These are phyloP conservation scores for Ceratocystis alfenasii DNA, from an alignment of 2,329 filamentous ascomycete species.

Conservation along the genomic window DNA sequence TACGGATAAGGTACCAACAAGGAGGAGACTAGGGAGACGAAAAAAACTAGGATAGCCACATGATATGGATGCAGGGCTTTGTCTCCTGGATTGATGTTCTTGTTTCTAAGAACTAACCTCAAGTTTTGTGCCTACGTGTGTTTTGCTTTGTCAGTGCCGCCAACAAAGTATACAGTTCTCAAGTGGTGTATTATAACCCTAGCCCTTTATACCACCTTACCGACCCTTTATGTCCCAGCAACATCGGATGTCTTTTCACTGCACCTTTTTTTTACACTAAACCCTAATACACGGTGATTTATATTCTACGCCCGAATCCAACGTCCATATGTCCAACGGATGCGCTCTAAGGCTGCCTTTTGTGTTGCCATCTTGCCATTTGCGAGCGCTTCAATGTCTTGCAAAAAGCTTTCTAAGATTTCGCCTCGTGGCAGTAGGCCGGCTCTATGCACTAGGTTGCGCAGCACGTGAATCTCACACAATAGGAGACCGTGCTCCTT, in stretches of 20 bases:
- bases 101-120: too few relatives aligned
- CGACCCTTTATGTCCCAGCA: too few relatives aligned
- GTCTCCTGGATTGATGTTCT: too few relatives aligned
- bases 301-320: conserved; percentile 42
- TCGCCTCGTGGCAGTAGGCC: conserved; percentile 55
- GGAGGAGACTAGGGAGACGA: too few relatives aligned
- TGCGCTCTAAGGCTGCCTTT: conserved; percentile 64
- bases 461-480: conserved; percentile 77
- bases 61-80: too few relatives aligned
- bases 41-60: too few relatives aligned
- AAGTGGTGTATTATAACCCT: too few relatives aligned
- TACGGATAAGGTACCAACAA: too few relatives aligned
- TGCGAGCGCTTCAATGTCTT: conserved; percentile 76
- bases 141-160: too few relatives aligned
- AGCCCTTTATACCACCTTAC: too few relatives aligned
- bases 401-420: conserved; percentile 71
- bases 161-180: too few relatives aligned
- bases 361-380: conserved; percentile 72
- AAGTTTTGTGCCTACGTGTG: too few relatives aligned
- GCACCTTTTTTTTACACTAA: background rate
- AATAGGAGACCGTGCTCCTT: conserved; percentile 85
- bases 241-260: background rate
- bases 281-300: background rate
- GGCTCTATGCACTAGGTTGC: conserved; percentile 47
- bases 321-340: conserved; percentile 79